Conservation (phyloP, 352 stramenopile species). For the Bremia lactucae region DNA sequence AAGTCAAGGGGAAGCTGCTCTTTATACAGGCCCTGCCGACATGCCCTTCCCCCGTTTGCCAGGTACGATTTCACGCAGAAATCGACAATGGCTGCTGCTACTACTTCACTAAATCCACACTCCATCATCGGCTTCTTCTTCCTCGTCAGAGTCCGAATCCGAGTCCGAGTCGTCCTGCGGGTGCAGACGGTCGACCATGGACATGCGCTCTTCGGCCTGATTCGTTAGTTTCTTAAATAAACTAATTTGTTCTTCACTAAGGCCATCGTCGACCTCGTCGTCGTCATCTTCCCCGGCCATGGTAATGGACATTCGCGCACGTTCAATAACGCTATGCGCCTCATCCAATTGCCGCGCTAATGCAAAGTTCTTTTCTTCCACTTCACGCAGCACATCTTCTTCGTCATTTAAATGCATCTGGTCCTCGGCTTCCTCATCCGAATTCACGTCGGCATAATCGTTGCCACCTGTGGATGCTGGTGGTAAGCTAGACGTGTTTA, state of each 20-base stretch:
- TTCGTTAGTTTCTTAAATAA: constrained; percentile 88
- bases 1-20: constrained; percentile 17
- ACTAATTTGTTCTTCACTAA: constrained; percentile 83
- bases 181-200: constrained; percentile 73
- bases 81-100: constrained; percentile 10
- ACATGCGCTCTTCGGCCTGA: constrained; percentile 77
- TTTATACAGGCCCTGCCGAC: constrained; percentile 17
- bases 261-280: constrained; percentile 40
- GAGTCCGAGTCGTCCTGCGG: constrained; percentile 69
- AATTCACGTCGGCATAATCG: constrained; percentile 73
- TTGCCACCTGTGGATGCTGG: constrained; percentile 34
- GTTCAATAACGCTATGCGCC: constrained; percentile 75
- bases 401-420: constrained; percentile 68
- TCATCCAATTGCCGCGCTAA: constrained; percentile 72
- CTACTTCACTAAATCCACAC: constrained; percentile 68
- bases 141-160: constrained; percentile 52
- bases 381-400: constrained; percentile 54
- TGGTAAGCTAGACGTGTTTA: constrained; percentile 17
- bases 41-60: constrained; percentile 7
- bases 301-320: constrained; percentile 81
- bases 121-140: constrained; percentile 60
- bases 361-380: constrained; percentile 81
- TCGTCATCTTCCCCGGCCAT: constrained; percentile 65
- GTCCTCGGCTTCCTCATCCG: constrained; percentile 72
- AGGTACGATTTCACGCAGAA: constrained; percentile 1